A percentile compares a stretch with the other conserved stretches of the same genome.
Conservation (phyloP, 2,329 filamentous ascomycete genomes). For the Ophiostoma sp. region DNA sequence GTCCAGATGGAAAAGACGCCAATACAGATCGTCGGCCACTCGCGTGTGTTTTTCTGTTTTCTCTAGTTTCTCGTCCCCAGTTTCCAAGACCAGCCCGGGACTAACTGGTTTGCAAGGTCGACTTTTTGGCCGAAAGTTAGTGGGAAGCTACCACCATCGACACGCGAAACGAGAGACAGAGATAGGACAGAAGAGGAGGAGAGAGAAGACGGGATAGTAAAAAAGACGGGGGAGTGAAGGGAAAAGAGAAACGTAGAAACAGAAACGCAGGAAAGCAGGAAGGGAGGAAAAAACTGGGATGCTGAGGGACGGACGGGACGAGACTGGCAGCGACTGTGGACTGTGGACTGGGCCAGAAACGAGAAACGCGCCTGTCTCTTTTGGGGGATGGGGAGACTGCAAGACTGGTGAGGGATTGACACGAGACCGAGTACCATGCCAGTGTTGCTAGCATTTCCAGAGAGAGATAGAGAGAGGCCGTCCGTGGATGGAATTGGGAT, state of each 20-base stretch:
- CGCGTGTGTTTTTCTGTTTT: background rate
- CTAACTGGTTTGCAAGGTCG: conserved; percentile 4
- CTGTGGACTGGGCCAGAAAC: conserved; percentile 13
- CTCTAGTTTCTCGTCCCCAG: background rate
- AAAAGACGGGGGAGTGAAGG: background rate
- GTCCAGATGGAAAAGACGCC: conserved; percentile 7
- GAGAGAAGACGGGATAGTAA: background rate
- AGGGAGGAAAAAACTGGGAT: conserved; percentile 19
- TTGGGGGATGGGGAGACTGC: background rate
- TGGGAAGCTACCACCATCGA: conserved; percentile 21
- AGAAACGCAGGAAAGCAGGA: conserved; percentile 21
- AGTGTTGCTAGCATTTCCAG: background rate
- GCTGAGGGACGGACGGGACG: conserved; percentile 15
- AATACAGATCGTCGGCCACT: conserved; percentile 10
- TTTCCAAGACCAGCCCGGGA: conserved; percentile 20
- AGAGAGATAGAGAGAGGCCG: background rate
- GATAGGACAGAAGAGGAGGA: background rate
- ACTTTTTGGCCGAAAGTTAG: conserved; percentile 11
- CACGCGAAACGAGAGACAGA: background rate
- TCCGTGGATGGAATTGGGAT: conserved; percentile 10
- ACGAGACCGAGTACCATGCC: conserved; percentile 22
- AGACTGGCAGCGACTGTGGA: background rate
- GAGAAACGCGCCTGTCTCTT: conserved; percentile 23
- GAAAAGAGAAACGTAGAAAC: background rate
- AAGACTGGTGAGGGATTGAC: conserved; percentile 4